Evolutionary conservation across 2,329 filamentous ascomycete genomes (phyloP).

Genomic region (Graphium sp.): DNA sequence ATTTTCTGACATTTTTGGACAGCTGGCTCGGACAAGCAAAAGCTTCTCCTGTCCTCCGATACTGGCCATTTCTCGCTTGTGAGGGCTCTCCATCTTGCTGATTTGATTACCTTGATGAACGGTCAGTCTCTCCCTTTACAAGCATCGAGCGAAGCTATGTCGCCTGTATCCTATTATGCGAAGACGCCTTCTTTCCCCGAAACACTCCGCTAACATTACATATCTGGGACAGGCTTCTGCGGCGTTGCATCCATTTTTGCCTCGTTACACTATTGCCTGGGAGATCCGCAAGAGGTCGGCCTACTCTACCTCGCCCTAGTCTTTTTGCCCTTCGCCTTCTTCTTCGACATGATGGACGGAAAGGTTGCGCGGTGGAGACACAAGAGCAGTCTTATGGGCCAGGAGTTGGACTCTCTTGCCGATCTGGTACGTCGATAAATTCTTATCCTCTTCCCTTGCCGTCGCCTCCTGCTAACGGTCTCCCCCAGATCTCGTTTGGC

Average conservation of each 20-base stretch:
- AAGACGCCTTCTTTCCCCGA: too few species aligned
- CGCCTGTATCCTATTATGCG: too few species aligned
- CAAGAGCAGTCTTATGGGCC: slow-evolving; percentile 95
- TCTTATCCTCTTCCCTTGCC: not conserved
- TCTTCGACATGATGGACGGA: slow-evolving; percentile 97
- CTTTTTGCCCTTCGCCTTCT: slow-evolving; percentile 83
- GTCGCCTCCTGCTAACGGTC: too few species aligned
- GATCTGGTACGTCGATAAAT: slow-evolving; percentile 52
- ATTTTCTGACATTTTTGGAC: not conserved
- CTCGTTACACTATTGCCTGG: slow-evolving; percentile 82
- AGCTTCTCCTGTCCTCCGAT: slow-evolving; percentile 51
- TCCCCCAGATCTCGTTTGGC: slow-evolving; percentile 78
- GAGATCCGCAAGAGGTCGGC: slow-evolving; percentile 43
- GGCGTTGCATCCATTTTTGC: slow-evolving; percentile 93
- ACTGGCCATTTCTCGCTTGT: slow-evolving; percentile 58
- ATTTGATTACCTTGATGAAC: slow-evolving; percentile 73
- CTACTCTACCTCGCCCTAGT: slow-evolving; percentile 70
- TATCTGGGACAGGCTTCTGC: slow-evolving; percentile 44
- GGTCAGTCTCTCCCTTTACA: slow-evolving; percentile 23
- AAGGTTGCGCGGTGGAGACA: slow-evolving; percentile 91
- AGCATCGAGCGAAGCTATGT: not conserved
- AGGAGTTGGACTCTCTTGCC: slow-evolving; percentile 89
- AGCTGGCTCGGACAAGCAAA: slow-evolving; percentile 57
- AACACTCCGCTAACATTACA: not conserved
- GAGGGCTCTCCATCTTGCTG: slow-evolving; percentile 57